Base-by-base conservation (phyloP, 179 eudicot species). In the Amaranthus tricolor region DNA sequence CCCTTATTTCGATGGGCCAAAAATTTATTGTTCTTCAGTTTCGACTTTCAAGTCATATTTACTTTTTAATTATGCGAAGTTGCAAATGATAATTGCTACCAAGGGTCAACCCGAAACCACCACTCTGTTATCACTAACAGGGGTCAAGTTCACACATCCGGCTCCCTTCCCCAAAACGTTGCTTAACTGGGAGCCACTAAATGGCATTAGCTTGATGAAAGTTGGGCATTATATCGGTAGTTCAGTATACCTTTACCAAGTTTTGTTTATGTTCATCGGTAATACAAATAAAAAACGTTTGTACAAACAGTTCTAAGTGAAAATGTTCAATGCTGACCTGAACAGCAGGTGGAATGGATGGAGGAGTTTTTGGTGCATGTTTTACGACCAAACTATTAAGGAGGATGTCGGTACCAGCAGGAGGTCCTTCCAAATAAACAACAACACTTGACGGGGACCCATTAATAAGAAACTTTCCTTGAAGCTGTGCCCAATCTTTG, bases 381-480 rank as follows among this genome's bases (percentile, higher is more conserved):
- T 88, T 94, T 49, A 94, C 82, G 2, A 84, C 83, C 15, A 90
- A 73, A 78, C 85, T 86, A 71, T 92, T 82, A 1, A 94, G 84
- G 14, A 94, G 97, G 75, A 92, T 94, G 76, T 94, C 96, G 9
- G 91, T 89, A 48, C 98, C 95, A 7, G 88, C 78, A 75, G 98
- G 89, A 16, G 97, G 98, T 66, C 98, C 98, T 89, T 94, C 95
- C 56, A 94, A 72, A 80, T 79, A 94, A 40, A 94, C 60, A 8
- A 90, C 87, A 4, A 87, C 94, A 51, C 76, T 86, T 49, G 89
- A 84, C 0, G 94, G 96, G 15, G 86, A 74, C 7, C 89, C 86
- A 71, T 92, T 94, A 47, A 94, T 60, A 62, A 92, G 88, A 86
- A 92, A 90, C 73, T 88, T 92, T 47, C 97, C 98, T 55, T 88